Base-by-base conservation (phyloP, 2,329 filamentous ascomycete species). In the Epichloe uncinata region DNA sequence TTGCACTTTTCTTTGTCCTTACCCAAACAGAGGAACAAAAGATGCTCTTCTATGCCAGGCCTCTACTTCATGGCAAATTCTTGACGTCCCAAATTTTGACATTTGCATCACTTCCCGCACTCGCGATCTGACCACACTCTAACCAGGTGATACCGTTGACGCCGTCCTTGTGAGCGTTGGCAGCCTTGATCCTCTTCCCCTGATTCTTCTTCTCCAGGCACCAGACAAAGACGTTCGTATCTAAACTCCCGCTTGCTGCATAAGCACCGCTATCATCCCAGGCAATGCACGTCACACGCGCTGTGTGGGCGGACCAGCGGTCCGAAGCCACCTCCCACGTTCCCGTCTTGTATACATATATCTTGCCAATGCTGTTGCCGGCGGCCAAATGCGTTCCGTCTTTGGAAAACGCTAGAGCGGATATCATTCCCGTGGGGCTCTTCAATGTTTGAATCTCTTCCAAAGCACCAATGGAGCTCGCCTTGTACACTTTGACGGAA, bases 121-220 rank as follows among this genome's bases (percentile, higher is more conserved):
- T 94, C 9, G 86, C 81, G 46, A 97, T 74, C 68, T 78, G 87
- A 51, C 73, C 73, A 8, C 77, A 79, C 30, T 75, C 76, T 13
- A 87, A 74, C 89, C 91, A 98, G 12, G 77, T 77, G 15, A 97
- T 84, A 15, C 87, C 91, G 57, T 85, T 88, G 16, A 97, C 89
- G 9, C 93, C 93, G 62, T 97, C 93, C 70, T 96, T 96, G 70
- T 98, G 93, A 46, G 91, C 89, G 62, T 95, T 95, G 20, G 81
- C 69, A 13, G 82, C 84, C 71, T 93, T 91, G 57, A 94, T 78
- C 57, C 91, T 78, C 66, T 86, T 86, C 2, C 87, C 89, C 91
- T 26, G 91, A 60, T 87, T 84, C 54, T 69, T 75, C 63, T 87
- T 86, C 38, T 72, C 74, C 50, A 96, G 67, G 64, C 87, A 95